Evolutionary conservation across 306 rosid genomes (phyloP).

Genomic region (Fagus sylvatica): DNA sequence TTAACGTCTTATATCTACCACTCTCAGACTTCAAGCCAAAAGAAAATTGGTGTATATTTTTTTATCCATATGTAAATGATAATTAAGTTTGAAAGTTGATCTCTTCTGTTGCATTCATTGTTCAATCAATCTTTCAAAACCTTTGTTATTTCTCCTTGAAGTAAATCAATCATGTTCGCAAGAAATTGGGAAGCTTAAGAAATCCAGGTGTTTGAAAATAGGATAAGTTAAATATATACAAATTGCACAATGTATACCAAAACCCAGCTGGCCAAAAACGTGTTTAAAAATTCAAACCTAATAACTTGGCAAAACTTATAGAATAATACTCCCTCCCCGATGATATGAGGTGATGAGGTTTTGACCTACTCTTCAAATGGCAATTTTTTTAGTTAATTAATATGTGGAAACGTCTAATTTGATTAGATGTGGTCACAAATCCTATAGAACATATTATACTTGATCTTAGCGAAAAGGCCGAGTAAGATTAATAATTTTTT

Average conservation of each 20-base stretch:
- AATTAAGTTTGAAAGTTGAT: neutral
- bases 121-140: neutral
- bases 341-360: neutral
- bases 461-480: too few species aligned
- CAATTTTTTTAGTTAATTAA: too few species aligned
- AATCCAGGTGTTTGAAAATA: neutral
- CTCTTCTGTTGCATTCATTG: neutral
- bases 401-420: too few species aligned
- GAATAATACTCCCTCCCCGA: neutral
- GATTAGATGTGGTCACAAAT: too few species aligned
- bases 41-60: neutral
- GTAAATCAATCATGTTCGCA: neutral
- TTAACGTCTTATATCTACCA: constrained; percentile 3
- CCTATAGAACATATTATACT: too few species aligned
- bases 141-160: neutral
- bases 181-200: neutral
- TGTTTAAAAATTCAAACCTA: constrained; percentile 8
- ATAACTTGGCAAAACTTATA: neutral
- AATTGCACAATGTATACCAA: neutral
- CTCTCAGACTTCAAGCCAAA: constrained; percentile 1
- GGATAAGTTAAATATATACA: neutral
- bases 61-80: neutral
- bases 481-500: too few species aligned
- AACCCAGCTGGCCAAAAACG: neutral
- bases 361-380: too few species aligned